Evolutionary conservation across 257 asterid genomes (phyloP).

Genomic region (Solanum sejunctum): DNA sequence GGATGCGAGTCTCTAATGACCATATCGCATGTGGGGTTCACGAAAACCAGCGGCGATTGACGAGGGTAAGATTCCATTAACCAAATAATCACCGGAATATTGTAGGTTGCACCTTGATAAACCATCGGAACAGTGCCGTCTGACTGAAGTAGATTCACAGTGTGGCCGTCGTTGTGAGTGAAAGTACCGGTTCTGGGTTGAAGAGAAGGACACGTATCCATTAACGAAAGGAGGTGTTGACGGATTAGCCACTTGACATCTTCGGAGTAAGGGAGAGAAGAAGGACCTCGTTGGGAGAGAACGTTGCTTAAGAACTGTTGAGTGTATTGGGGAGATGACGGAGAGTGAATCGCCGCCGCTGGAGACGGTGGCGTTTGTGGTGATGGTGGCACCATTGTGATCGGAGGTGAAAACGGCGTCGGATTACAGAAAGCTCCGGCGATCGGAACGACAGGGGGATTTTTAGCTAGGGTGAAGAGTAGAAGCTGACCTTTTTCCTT

Average conservation of each 20-base stretch:
- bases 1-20: slow-evolving; percentile 71
- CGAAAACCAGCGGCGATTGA: slow-evolving; percentile 76
- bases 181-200: slow-evolving; percentile 63
- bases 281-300: slow-evolving; percentile 79
- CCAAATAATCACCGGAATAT: slow-evolving; percentile 82
- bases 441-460: neutral
- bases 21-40: slow-evolving; percentile 85
- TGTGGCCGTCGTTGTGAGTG: slow-evolving; percentile 95
- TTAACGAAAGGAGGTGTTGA: slow-evolving; percentile 56
- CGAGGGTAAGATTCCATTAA: slow-evolving; percentile 82
- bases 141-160: slow-evolving; percentile 74
- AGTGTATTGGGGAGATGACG: slow-evolving; percentile 26
- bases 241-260: slow-evolving; percentile 70
- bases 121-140: slow-evolving; percentile 82
- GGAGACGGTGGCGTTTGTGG: neutral
- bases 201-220: slow-evolving; percentile 55
- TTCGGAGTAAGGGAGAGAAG: slow-evolving; percentile 69
- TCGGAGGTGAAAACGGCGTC: neutral
- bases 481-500: neutral
- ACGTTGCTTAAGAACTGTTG: slow-evolving; percentile 70
- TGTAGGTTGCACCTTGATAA: slow-evolving; percentile 61
- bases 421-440: neutral
- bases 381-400: slow-evolving; percentile 4
- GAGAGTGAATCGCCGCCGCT: neutral
- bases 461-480: neutral